Base-by-base conservation (phyloP, 768 basidiomycete genomes). In the Russula foetens region DNA sequence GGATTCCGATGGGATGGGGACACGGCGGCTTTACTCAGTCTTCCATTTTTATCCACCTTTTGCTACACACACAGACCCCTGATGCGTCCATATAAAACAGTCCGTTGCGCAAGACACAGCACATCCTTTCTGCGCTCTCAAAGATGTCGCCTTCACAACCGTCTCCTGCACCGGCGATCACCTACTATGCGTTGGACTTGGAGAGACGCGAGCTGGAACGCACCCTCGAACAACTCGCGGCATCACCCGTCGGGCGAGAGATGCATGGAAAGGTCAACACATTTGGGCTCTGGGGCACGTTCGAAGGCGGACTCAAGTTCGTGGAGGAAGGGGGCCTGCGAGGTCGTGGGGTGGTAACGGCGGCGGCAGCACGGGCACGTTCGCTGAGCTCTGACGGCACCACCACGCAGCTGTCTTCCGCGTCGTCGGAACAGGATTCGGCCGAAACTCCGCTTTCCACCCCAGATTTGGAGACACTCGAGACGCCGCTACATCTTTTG, bases 101-200 rank as follows among this genome's bases (percentile, higher is more conserved):
- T 21, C 81, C 94, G 23, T 75, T 98, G 49, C 81, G 91, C 67
- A 96, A 97, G 76, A 95, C 94, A 0, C 91, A 90, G 7, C 84
- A 87, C 68, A 79, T 99, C 52, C 79, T 97, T 24, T 77, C 75
- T 23, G 87, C 88, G 1, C 75, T 95, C 19, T 82, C 92, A 19
- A 75, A 75, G 29, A 71, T 83, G 17, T 78, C 84, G 7, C 69
- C 77, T 21, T 69, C 68, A 21, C 62, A 66, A 5, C 69, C 69
- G 12, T 56, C 70, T 1, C 65, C 70, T 1, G 73, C 83, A 2
- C 82, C 85, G n/a, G n/a, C n/a, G 1, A 83, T 88, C 68, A 88
- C 83, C 1, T 95, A 94, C 71, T 92, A 89, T 75, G 93, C 96
- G 21, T 88, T 99, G 54, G 97, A 98, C 69, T 84, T 98, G 31